Evolutionary conservation across 768 basidiomycete genomes (phyloP).

Genomic region (Paxillus rubicundulus): DNA sequence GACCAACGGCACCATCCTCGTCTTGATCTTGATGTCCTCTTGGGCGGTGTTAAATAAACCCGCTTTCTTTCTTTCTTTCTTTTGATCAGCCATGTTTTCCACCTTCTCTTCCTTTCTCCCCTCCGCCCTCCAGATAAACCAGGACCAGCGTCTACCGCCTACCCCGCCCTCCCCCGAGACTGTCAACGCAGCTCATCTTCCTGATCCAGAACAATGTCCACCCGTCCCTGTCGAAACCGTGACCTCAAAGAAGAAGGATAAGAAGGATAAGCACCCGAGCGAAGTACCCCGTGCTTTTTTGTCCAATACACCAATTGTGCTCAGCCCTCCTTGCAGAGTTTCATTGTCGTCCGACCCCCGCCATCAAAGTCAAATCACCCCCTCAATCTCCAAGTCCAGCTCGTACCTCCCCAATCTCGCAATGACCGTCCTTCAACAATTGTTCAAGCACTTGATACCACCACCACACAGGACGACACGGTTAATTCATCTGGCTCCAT

Average conservation of each 20-base stretch:
- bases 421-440: conserved; percentile 35
- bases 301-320: conserved; percentile 1
- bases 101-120: conserved; percentile 51
- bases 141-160: conserved; percentile 23
- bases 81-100: conserved; percentile 44
- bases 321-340: conserved; percentile 51
- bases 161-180: conserved; percentile 16
- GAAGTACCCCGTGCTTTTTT: conserved; percentile 39
- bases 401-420: conserved; percentile 63
- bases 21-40: conserved; percentile 1
- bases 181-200: conserved; percentile 8
- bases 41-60: conserved; percentile 15
- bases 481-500: conserved; percentile 19
- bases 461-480: conserved; percentile 25
- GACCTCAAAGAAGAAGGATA: conserved; percentile 46
- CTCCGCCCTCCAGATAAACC: conserved; percentile 39
- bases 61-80: not conserved
- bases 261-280: conserved; percentile 41
- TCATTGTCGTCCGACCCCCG: conserved; percentile 89
- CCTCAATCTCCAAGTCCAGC: conserved; percentile 87
- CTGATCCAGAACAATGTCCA: not conserved
- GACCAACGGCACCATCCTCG: not conserved
- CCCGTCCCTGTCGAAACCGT: conserved; percentile 26
- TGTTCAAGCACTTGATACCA: conserved; percentile 45
- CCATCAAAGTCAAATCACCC: conserved; percentile 84